These are phyloP conservation scores for Rhipidocladum racemiflorum DNA, from an alignment of 176 grass and related monocot species.

Conservation along the genomic window DNA sequence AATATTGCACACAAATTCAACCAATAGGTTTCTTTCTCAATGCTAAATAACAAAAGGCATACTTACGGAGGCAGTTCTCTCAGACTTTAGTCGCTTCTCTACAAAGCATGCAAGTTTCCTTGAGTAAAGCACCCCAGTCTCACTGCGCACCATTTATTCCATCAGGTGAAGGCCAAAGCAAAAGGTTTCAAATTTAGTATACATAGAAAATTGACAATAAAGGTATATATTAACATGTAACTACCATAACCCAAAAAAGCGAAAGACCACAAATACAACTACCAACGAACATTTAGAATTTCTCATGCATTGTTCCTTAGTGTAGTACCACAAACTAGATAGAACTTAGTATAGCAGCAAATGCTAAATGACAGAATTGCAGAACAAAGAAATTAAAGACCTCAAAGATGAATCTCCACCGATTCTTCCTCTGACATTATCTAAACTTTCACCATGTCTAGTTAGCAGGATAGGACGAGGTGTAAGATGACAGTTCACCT, in stretches of 20 bases:
- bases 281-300: background rate
- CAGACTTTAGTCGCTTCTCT: slow-evolving; percentile 85
- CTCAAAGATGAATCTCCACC: slow-evolving; percentile 93
- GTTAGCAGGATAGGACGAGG: slow-evolving; percentile 96
- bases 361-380: slow-evolving; percentile 13
- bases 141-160: slow-evolving; percentile 55
- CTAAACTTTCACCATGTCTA: slow-evolving; percentile 91
- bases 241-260: background rate
- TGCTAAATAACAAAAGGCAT: slow-evolving; percentile 22
- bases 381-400: slow-evolving; percentile 46
- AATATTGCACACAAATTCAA: slow-evolving; percentile 19
- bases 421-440: slow-evolving; percentile 89
- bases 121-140: slow-evolving; percentile 71
- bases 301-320: background rate
- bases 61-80: slow-evolving; percentile 94
- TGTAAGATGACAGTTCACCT: slow-evolving; percentile 98
- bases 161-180: slow-evolving; percentile 12
- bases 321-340: slow-evolving; percentile 6
- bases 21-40: slow-evolving; percentile 10
- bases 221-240: background rate
- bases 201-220: background rate
- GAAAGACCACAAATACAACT: background rate
- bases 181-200: background rate
- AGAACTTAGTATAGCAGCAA: background rate
- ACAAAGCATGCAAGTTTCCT: slow-evolving; percentile 94